Percentiles rank a stretch among this genome's conserved stretches.
phyloP scores from a whole-genome alignment of 306 rosid genomes.

The Echinosophora koreensis region DNA sequence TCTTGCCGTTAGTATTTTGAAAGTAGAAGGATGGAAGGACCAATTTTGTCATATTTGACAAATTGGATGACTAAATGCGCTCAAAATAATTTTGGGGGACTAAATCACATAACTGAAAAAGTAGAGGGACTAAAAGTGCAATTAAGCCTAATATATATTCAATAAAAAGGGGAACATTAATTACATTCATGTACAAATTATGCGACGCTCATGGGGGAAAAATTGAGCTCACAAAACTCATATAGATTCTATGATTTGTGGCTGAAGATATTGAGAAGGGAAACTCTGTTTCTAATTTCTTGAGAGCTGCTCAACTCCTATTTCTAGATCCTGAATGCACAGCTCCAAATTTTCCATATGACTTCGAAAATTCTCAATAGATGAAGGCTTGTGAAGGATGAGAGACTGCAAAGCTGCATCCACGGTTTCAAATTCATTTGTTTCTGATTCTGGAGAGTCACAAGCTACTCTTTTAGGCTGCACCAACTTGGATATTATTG shows the following conservation, averaged over 20 bases:
- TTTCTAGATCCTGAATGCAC: slow-evolving; percentile 51
- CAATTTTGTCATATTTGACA: too few relatives aligned
- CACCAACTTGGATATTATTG: slow-evolving; percentile 45
- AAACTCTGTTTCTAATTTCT: slow-evolving; percentile 48
- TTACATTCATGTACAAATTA: slow-evolving; percentile 42
- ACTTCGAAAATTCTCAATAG: slow-evolving; percentile 35
- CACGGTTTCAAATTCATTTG: slow-evolving; percentile 43
- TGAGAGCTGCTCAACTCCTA: slow-evolving; percentile 45
- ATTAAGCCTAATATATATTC: not conserved
- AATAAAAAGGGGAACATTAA: not conserved
- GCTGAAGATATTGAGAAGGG: slow-evolving; percentile 50
- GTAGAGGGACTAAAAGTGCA: too few relatives aligned
- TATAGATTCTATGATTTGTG: slow-evolving; percentile 28
- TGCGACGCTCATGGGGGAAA: slow-evolving; percentile 37
- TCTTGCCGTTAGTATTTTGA: too few relatives aligned
- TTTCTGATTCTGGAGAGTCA: slow-evolving; percentile 30
- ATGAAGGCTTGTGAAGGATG: slow-evolving; percentile 34
- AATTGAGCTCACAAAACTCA: slow-evolving; percentile 32
- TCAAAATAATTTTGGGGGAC: too few relatives aligned
- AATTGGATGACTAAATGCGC: too few relatives aligned
- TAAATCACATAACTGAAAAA: slow-evolving; percentile 25
- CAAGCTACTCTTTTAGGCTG: slow-evolving; percentile 43
- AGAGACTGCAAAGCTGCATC: slow-evolving; percentile 41
- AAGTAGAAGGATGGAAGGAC: too few relatives aligned
- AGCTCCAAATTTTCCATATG: slow-evolving; percentile 41